phyloP scores from a whole-genome alignment of 441 rosid genomes.

The Populus trichocarpa region DNA sequence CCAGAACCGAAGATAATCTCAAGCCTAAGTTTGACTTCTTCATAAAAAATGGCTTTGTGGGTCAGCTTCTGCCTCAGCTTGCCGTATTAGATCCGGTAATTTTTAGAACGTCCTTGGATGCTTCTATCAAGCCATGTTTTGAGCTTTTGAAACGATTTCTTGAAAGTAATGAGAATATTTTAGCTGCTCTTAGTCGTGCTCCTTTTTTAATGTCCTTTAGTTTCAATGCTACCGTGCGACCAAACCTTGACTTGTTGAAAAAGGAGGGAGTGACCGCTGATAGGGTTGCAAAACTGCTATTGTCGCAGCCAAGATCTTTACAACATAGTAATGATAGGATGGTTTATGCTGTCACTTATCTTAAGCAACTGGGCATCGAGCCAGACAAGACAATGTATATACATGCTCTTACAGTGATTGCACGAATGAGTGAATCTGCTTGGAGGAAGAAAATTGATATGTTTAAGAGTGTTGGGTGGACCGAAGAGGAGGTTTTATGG shows the following conservation, averaged over 20 bases:
- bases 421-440: not conserved
- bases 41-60: slow-evolving; percentile 10
- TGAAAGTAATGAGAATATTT: not conserved
- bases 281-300: not conserved
- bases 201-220: not conserved
- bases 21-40: slow-evolving; percentile 13
- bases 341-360: slow-evolving; percentile 3
- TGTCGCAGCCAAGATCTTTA: not conserved
- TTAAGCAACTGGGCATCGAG: slow-evolving; percentile 1
- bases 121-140: slow-evolving; percentile 11
- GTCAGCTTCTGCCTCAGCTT: slow-evolving; percentile 18
- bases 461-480: slow-evolving; percentile 26
- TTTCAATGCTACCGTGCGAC: not conserved
- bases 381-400: slow-evolving; percentile 2
- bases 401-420: slow-evolving; percentile 5
- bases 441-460: slow-evolving; percentile 23
- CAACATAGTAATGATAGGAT: not conserved
- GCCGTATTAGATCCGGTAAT: too few relatives aligned
- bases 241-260: slow-evolving; percentile 9
- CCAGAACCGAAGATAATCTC: not conserved
- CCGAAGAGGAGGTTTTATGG: slow-evolving; percentile 18
- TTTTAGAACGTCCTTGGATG: not conserved
- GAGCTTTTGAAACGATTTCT: not conserved
- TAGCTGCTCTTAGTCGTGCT: not conserved
- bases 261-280: slow-evolving; percentile 8